Evolutionary conservation across 2,329 filamentous ascomycete species (phyloP).

Genomic region (Cercospora sp.): DNA sequence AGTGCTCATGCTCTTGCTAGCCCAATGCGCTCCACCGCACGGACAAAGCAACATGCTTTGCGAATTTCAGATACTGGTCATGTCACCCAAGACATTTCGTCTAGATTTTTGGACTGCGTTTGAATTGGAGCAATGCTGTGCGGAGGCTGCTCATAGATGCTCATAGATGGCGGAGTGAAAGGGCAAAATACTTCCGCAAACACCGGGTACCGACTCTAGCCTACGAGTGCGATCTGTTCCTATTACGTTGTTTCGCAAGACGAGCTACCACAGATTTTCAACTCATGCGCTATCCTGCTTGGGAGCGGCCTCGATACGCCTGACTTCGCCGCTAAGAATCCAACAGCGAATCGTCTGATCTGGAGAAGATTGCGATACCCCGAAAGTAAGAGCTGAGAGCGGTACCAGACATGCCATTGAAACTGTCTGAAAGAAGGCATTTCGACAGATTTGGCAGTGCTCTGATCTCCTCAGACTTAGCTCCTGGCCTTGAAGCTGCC

Average conservation of each 20-base stretch:
- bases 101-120: background rate
- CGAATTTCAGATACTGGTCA: background rate
- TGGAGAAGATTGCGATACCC: too few species aligned
- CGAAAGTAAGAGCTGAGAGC: background rate
- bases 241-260: background rate
- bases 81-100: background rate
- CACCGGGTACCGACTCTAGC: background rate
- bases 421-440: background rate
- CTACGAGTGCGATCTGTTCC: background rate
- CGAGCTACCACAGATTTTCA: background rate
- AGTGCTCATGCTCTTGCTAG: background rate
- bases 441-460: background rate
- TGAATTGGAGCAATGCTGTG: background rate
- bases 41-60: background rate
- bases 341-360: too few species aligned
- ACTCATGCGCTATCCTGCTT: background rate
- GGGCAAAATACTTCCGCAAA: background rate
- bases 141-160: background rate
- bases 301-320: too few species aligned
- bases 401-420: background rate
- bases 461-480: background rate
- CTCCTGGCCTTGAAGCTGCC: background rate
- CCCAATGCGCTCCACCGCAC: background rate
- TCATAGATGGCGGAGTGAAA: background rate
- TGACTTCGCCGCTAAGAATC: too few species aligned